Conservation (phyloP, 768 basidiomycete genomes). For the Xanthoconium purpureum region DNA sequence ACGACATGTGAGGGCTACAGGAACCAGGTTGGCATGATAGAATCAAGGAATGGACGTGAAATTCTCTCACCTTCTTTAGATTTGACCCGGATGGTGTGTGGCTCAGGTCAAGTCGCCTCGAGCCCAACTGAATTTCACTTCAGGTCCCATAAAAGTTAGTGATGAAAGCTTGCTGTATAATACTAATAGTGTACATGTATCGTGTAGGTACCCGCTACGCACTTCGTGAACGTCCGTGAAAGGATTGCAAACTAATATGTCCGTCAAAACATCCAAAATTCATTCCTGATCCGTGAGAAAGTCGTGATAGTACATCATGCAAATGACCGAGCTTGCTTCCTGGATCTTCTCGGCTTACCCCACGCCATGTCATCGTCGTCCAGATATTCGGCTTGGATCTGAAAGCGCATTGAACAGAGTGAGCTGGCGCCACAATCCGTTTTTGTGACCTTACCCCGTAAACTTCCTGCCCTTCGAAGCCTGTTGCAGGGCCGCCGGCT, state of each 20-base stretch:
- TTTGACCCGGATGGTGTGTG: too few species aligned
- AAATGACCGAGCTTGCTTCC: constrained; percentile 1
- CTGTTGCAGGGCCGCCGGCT: constrained; percentile 9
- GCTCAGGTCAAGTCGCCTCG: too few species aligned
- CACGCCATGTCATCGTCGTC: constrained; percentile 30
- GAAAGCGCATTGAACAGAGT: background rate
- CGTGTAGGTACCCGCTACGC: too few species aligned
- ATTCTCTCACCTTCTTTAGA: too few species aligned
- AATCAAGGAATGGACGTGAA: too few species aligned
- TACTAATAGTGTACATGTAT: too few species aligned
- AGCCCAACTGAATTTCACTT: too few species aligned
- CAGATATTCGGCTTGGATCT: constrained; percentile 25
- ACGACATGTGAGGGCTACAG: constrained; percentile 15
- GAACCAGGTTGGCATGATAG: background rate
- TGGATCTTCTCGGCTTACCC: constrained; percentile 14
- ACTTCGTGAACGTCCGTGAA: background rate
- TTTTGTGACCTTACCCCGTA: constrained; percentile 15
- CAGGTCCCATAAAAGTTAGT: too few species aligned
- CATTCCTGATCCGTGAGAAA: background rate
- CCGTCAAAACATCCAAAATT: too few species aligned
- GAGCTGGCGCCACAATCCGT: background rate
- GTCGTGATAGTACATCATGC: background rate
- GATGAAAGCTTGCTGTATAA: too few species aligned
- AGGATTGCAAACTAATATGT: background rate
- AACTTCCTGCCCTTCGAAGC: constrained; percentile 18